Evolutionary conservation across 495 filamentous ascomycete species (phyloP), one percentile per base, ranked within the genome.

Genomic region (Penicillium goetzii): DNA sequence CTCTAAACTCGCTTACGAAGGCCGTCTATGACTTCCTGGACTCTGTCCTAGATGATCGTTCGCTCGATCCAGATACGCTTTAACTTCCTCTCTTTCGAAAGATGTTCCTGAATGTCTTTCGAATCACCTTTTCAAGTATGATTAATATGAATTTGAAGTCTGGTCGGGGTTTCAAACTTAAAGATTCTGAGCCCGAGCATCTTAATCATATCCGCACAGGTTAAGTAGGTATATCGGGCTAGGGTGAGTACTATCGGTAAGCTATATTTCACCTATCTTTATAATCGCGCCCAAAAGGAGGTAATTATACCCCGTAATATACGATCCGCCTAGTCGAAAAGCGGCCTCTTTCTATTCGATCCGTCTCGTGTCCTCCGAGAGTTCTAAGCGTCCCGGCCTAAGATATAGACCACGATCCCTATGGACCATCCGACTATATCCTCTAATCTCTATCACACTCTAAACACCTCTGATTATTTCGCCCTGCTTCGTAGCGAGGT

Each of bases 221-320:
- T n/a, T n/a, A n/a, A n/a, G n/a, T n/a, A n/a, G 36, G 62, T 38
- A 57, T 64, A 64, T 49, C 51, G 57, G 65, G 72, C 64, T 68
- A 65, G 74, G 49, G 56, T 61, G 57, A 61, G 60, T 59, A 72
- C 51, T 62, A 59, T 76, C 51, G 66, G 70, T n/a, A 76, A 76
- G 60, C 52, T 68, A 56, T 64, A 77, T 66, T 77, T 76, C 38
- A 74, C 68, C 21, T 70, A 60, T 68, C 69, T 74, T 30, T 76
- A 76, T 62, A 62, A 61, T 47, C 70, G 65, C 53, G 72, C 69
- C 64, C 68, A 68, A 45, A 54, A 67, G 50, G 70, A 55, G 50
- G 71, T 70, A 52, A 68, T 76, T 19, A 73, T 71, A 26, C 41
- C 57, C 30, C 71, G 62, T 43, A 78, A 78, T 64, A 78, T 78